These are phyloP conservation scores for Rhododendron mucronatum DNA, from an alignment of 148 eudicot species.

Conservation along the genomic window DNA sequence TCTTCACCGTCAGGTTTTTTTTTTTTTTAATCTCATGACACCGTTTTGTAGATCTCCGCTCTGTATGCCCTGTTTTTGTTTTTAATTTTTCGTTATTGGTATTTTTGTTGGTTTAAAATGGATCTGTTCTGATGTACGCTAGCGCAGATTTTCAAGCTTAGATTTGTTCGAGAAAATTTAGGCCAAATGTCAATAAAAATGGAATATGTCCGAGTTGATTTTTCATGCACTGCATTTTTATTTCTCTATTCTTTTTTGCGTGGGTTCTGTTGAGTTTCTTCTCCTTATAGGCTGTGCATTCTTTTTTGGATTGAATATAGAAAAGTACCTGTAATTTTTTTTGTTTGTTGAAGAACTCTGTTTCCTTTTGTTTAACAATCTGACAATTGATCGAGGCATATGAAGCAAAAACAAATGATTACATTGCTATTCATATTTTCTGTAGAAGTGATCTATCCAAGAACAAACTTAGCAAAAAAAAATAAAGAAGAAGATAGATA, in stretches of 20 bases:
- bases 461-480: too few species aligned
- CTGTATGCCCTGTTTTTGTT: neutral
- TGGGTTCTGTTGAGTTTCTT: neutral
- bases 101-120: neutral
- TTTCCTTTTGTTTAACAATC: neutral
- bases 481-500: too few species aligned
- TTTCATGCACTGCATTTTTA: neutral
- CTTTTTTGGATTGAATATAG: neutral
- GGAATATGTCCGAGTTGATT: neutral
- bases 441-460: too few species aligned
- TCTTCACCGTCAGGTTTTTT: conserved; percentile 23
- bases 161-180: neutral
- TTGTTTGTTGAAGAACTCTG: neutral
- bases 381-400: neutral
- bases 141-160: neutral
- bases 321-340: neutral
- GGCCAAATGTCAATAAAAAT: neutral
- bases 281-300: neutral
- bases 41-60: neutral
- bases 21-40: neutral
- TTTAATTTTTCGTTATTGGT: neutral
- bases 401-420: neutral
- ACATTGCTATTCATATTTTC: neutral
- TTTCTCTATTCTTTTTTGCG: neutral
- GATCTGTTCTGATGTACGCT: neutral